Conservation (phyloP, 306 rosid species). For the Gillenia trifoliata region DNA sequence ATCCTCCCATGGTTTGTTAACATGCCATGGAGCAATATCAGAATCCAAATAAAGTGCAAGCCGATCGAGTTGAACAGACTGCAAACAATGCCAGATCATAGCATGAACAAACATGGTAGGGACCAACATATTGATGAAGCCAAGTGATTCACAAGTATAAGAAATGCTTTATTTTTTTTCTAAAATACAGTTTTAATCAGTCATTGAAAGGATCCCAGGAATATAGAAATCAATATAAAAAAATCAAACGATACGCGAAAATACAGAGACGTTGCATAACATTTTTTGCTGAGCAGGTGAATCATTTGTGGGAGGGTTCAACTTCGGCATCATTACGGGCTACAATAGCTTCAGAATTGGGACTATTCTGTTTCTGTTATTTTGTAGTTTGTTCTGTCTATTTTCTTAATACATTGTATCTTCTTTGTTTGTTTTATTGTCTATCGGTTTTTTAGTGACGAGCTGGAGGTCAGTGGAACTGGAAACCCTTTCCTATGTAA, state of each 20-base stretch:
- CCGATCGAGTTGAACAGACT: slow-evolving; percentile 82
- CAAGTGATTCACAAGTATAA: neutral
- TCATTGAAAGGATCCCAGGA: neutral
- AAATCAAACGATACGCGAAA: neutral
- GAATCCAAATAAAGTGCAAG: slow-evolving; percentile 92
- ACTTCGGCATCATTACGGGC: neutral
- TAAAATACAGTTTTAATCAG: neutral
- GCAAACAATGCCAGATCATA: slow-evolving; percentile 31
- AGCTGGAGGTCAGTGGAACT: neutral
- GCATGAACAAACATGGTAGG: slow-evolving; percentile 18
- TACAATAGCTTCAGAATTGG: neutral
- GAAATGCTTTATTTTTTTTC: neutral
- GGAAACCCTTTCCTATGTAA: neutral
- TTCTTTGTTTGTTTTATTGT: neutral
- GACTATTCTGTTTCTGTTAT: neutral
- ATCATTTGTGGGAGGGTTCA: too few species aligned
- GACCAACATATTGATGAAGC: slow-evolving; percentile 1
- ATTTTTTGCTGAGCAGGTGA: neutral
- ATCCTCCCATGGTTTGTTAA: slow-evolving; percentile 76
- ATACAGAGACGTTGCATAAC: neutral
- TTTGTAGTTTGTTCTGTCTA: neutral
- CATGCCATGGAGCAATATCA: slow-evolving; percentile 70
- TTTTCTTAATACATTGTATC: neutral
- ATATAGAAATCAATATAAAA: neutral
- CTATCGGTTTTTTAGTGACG: neutral